Evolutionary conservation across 2,329 filamentous ascomycete species (phyloP), one percentile per base, ranked within the genome.

Genomic region (Pseudophaeomoniella oleicola): DNA sequence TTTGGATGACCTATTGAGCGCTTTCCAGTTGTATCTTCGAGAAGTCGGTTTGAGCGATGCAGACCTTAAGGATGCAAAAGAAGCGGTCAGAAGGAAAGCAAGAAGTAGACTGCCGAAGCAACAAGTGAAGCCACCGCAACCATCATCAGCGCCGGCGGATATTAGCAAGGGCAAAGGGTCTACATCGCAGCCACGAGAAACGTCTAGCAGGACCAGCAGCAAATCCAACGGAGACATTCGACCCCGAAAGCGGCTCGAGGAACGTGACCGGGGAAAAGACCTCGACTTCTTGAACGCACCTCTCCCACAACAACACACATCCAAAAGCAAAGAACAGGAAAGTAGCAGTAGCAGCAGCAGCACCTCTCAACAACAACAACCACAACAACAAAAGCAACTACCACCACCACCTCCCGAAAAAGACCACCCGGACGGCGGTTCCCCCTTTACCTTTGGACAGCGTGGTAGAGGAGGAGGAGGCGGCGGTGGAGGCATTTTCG

Each of bases 41-140:
- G 76, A 83, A 42, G 62, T 94, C 46, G 72, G 79, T 32, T 59
- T 94, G 44, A 78, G 67, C 29, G 65, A 70, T 42, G 68, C 69
- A 38, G 87, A 94, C 48, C 64, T 94, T 46, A 69, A 78, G 47
- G 61, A 80, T 39, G 87, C 84, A 3, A 78, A 70, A 53, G 78
- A 85, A 51, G 78, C 77, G 10, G 57, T 55, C 19, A 36, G 18
- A 17, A 38, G 31, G 14, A 32, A 32, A 13, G 31, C 6, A 16
- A 30, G 33, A 31, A 38, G 19, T 2, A 35, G 32, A 29, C 13
- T 16, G 17, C 4, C 3, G 16, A 27, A 16, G 5, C 35, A 40
- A 14, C 32, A 37, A 19, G 33, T 19, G 15, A 29, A 35, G n/a
- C 22, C 6, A 27, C 22, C 22, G n/a, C 22, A 27, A 27, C 9